Base-by-base conservation (phyloP, 2,329 filamentous ascomycete species). In the Stemphylium lycopersici region DNA sequence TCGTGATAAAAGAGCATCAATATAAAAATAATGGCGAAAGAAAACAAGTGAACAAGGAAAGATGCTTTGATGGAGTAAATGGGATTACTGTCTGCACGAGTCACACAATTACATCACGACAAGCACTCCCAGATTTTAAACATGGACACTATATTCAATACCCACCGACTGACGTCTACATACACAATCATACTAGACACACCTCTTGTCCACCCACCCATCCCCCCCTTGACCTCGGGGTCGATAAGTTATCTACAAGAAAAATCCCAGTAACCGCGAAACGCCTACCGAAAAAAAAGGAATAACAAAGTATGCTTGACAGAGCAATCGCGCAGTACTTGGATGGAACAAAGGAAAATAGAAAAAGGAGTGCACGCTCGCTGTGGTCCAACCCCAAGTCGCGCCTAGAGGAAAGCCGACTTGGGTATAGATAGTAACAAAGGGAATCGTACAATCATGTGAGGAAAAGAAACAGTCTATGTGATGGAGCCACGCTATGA, bases 391-490 rank as follows among this genome's bases (percentile, higher is more conserved):
- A 33, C 22, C 41, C 52, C 47, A 50, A 36, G 43, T 48, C 33
- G 32, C 34, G 44, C 32, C 56, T 53, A 18, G 22, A 6, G 22
- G 57, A 59, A 50, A 46, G 61, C 54, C 36, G 37, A 50, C 50
- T 41, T 41, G 40, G 50, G 41, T 53, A 46, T 62, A 58, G 54
- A 32, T 39, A 45, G 24, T 31, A 62, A 71, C 64, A 70, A 66
- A 71, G 39, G 66, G 65, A 70, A 71, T 71, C 68, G 55, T 59
- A 60, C 49, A 68, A 58, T 70, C 69, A 59, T 70, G 54, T 58
- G 22, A 24, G 22, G 6, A 24, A 24, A 55, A 24, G 56, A 43
- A 32, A 40, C 63, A 69, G 58, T 68, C 62, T 68, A 62, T 44
- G 59, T 62, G 48, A 51, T 42, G n/a, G 39, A 50, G 26, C 41